phyloP scores from a whole-genome alignment of 192 early-diverging fungal species.

The Entomortierella lignicola region DNA sequence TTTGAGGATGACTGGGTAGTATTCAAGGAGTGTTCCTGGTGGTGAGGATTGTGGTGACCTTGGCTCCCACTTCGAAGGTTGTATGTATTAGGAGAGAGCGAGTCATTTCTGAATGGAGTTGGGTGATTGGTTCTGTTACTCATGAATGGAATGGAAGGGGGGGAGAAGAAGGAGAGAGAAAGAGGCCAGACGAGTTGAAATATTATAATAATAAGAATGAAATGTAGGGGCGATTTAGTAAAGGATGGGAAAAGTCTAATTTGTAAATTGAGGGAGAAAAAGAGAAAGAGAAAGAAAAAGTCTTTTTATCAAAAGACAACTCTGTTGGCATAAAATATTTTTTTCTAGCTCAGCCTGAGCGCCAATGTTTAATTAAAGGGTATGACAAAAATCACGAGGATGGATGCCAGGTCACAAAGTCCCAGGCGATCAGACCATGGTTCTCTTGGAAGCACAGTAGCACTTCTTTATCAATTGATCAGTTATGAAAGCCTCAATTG shows the following conservation, averaged over 20 bases:
- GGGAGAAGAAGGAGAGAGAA: not conserved
- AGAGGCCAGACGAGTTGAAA: not conserved
- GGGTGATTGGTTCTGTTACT: slow-evolving; percentile 31
- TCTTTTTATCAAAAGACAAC: slow-evolving; percentile 1
- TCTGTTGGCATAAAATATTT: no score
- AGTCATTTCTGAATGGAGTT: slow-evolving; percentile 29
- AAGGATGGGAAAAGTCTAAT: no score
- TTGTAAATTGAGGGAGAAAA: not conserved
- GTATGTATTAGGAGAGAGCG: slow-evolving; percentile 7
- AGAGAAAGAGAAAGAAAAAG: slow-evolving; percentile 11
- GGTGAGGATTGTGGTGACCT: slow-evolving; percentile 11
- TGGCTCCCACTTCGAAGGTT: not conserved
- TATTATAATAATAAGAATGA: no score
- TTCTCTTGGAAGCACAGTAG: no score
- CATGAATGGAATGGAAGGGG: slow-evolving; percentile 5
- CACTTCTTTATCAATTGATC: no score
- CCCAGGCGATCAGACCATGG: no score
- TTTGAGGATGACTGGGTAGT: not conserved
- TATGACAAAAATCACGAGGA: no score
- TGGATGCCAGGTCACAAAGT: no score
- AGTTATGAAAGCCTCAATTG: no score
- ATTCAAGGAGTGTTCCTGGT: not conserved
- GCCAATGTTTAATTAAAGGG: no score
- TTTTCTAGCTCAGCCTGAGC: no score
- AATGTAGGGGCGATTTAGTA: no score